Base-by-base conservation (phyloP, 345 rosid species). In the Pugionium cornutum region DNA sequence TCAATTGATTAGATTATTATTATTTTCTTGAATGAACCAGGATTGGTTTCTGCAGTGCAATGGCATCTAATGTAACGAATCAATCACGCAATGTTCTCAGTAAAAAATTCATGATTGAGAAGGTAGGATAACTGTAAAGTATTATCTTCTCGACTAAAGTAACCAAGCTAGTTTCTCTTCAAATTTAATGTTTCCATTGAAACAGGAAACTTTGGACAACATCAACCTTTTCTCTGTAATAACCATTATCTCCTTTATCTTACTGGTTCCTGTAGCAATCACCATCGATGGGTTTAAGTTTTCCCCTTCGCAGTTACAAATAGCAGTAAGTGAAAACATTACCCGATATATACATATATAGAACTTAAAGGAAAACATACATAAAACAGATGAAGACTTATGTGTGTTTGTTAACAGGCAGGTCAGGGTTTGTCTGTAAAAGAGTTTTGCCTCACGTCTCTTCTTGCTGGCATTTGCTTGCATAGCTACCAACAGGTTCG, bases 11-110 rank as follows among this genome's bases (percentile, higher is more conserved):
- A 37, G 41, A 56, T 4, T 63, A 18, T 18, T 18, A 18, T 18
- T 9, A 5, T 66, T 29, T 28, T 27, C 43, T 34, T 2, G 5
- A 34, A 41, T 32, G 59, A 62, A 73, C n/a, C 82, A 89, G 96
- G 96, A 78, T 60, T 68, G 98, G 98, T 52, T 92, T 92, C 83
- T 78, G 78, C 52, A 83, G 84, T 50, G 96, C 98, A 41, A 88
- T 92, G 98, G 94, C 97, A 33, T 92, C 98, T 57, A 92, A 92
- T 71, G 76, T 89, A 55, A 88, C 96, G 0, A 92, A 89, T 77
- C 98, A 92, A 73, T 87, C 89, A 1, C 83, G 98, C 42, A 89
- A 89, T 68, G 85, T 92, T 59, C 81, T 89, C 10, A 83, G 97
- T 81, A 92, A 92, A 63, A 92, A 81, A 42, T 66, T 86, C 57